Evolutionary conservation across 129 eudicot genomes (phyloP), one percentile per base, ranked within the genome.

Genomic region (Flaveria bidentis): DNA sequence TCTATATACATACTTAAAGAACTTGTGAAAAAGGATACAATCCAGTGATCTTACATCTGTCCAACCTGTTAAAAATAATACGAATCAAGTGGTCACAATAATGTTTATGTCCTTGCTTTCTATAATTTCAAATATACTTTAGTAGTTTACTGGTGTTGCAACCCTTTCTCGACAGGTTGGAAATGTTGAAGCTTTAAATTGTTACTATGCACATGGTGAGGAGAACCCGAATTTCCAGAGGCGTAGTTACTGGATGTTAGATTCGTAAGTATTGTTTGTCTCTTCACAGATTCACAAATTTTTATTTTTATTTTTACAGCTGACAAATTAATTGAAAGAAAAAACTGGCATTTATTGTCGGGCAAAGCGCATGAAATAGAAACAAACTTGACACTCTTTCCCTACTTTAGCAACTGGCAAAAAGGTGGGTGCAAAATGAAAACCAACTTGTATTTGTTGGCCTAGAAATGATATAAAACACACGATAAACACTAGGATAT

Each of bases 181-280:
- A 81, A 91, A 84, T 82, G 87, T 74, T 81, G 97, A 91, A 87
- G 93, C 92, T 80, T 76, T 95, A 66, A 95, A 91, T 73, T 95
- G 99, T 81, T 95, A 95, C 78, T 95, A 95, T 76, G 99, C 99
- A 18, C 96, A 91, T 61, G 96, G 97, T 51, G 94, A 86, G 62
- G 64, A 80, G 11, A 89, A 87, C 72, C 90, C 93, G 6, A 83
- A 79, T 84, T 95, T 95, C 76, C 99, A 87, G 85, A 87, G 99
- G 66, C 99, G 99, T 47, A 84, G 93, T 88, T 95, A 87, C 83
- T 95, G 99, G 99, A 95, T 91, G 96, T 77, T 95, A 83, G 90
- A 95, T 72, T 72, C 84, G 97, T 92, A 84, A 89, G 96, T 92
- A 76, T 45, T 20, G 61, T 71, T 30, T 9, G 18, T 47, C 57